Evolutionary conservation across 1,139 yeast genomes (phyloP).

Genomic region (Candida sojae): DNA sequence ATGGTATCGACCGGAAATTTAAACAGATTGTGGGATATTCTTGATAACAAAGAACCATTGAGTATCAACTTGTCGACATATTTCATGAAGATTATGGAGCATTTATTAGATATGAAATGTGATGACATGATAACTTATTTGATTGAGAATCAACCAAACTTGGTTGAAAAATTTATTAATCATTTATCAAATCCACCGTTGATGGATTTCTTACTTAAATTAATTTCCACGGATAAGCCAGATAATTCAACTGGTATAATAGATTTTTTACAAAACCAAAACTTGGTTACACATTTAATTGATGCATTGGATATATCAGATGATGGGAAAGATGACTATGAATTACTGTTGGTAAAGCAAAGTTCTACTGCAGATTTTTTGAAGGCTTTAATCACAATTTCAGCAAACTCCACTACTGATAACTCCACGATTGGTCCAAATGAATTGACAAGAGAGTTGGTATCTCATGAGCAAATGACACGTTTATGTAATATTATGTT

Average conservation of each 20-base stretch:
- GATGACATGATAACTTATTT: constrained; percentile 73
- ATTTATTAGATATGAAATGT: constrained; percentile 86
- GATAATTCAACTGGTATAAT: constrained; percentile 78
- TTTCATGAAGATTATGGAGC: constrained; percentile 94
- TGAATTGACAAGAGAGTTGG: constrained; percentile 88
- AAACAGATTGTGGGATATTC: constrained; percentile 74
- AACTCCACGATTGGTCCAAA: constrained; percentile 95
- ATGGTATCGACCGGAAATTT: constrained; percentile 73
- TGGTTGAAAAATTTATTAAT: constrained; percentile 70
- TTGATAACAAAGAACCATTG: constrained; percentile 59
- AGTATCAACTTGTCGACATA: constrained; percentile 80
- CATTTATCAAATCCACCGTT: constrained; percentile 84
- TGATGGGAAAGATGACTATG: constrained; percentile 28
- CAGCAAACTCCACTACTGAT: constrained; percentile 73
- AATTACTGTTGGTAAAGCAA: constrained; percentile 44
- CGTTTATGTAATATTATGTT: constrained; percentile 81
- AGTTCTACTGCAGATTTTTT: constrained; percentile 50
- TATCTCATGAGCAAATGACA: constrained; percentile 66
- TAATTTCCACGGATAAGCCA: constrained; percentile 78
- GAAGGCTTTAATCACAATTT: constrained; percentile 51
- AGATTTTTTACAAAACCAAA: constrained; percentile 66
- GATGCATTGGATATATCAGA: constrained; percentile 49
- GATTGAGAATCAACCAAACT: constrained; percentile 61
- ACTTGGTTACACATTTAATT: constrained; percentile 59
- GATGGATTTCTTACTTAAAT: constrained; percentile 79